A percentile compares a stretch with the other conserved stretches of the same genome.
These are phyloP conservation scores for Phoenix dactylifera DNA, from an alignment of 176 grass and related monocot genomes.

Conservation along the genomic window DNA sequence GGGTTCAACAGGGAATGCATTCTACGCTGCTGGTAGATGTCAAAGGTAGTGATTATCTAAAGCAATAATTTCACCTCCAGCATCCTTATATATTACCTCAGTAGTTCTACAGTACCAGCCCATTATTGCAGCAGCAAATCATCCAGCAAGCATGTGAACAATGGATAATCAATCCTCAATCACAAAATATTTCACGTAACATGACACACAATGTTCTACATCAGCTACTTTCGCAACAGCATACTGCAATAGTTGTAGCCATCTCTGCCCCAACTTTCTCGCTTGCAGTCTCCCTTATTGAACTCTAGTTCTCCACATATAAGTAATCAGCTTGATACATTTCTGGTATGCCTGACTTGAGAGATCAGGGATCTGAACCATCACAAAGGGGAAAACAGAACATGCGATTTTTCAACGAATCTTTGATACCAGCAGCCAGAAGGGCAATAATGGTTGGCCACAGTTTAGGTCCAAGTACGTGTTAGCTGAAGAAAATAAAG, in stretches of 20 bases:
- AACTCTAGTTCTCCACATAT: background rate
- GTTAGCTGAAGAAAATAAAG: slow-evolving; percentile 7
- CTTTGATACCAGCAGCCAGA: slow-evolving; percentile 12
- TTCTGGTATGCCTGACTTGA: slow-evolving; percentile 6
- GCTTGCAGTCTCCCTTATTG: slow-evolving; percentile 8
- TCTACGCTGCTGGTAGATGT: too few species aligned
- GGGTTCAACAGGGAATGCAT: too few species aligned
- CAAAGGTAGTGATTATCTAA: slow-evolving; percentile 36
- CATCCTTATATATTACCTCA: slow-evolving; percentile 66
- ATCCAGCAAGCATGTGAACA: slow-evolving; percentile 61
- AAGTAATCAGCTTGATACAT: background rate
- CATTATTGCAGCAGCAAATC: slow-evolving; percentile 70
- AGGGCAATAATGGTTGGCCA: background rate
- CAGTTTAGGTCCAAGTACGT: slow-evolving; percentile 19
- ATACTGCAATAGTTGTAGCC: background rate
- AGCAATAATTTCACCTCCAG: slow-evolving; percentile 80
- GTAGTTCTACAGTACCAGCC: slow-evolving; percentile 56
- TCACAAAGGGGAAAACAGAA: slow-evolving; percentile 16
- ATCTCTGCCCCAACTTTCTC: slow-evolving; percentile 1
- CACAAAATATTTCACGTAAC: slow-evolving; percentile 43
- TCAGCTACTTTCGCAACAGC: slow-evolving; percentile 37
- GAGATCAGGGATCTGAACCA: background rate
- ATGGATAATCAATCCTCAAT: slow-evolving; percentile 51
- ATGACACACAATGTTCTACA: slow-evolving; percentile 11
- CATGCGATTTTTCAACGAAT: background rate